A percentile compares a stretch with the other conserved stretches of the same genome.
These are phyloP conservation scores for sunflower (Helianthus annuus) DNA, from an alignment of 129 eudicot genomes.

Conservation along the genomic window DNA sequence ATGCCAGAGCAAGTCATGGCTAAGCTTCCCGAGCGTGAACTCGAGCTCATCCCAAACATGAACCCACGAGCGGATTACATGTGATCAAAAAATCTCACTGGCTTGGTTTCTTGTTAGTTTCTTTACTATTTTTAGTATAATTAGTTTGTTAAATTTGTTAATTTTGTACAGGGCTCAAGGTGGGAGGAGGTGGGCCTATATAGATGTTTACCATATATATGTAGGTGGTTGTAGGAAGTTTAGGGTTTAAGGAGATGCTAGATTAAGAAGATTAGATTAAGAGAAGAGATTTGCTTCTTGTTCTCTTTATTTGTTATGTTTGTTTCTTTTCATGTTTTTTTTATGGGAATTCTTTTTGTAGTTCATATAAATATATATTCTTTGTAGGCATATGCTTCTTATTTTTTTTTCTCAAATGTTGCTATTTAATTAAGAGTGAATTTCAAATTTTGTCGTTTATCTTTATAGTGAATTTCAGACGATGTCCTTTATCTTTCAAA, in stretches of 20 bases:
- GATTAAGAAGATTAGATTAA: slow-evolving; percentile 38
- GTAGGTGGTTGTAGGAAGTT: slow-evolving; percentile 22
- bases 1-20: slow-evolving; percentile 16
- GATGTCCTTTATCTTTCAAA: too few species aligned
- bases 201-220: slow-evolving; percentile 26
- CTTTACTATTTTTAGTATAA: slow-evolving; percentile 25
- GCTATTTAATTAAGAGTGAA: too few species aligned
- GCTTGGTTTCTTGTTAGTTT: slow-evolving; percentile 15
- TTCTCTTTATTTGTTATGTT: slow-evolving; percentile 21
- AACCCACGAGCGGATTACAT: slow-evolving; percentile 31
- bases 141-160: slow-evolving; percentile 59
- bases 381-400: background rate
- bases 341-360: slow-evolving; percentile 63
- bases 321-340: slow-evolving; percentile 17
- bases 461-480: too few species aligned
- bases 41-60: slow-evolving; percentile 34
- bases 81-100: slow-evolving; percentile 28
- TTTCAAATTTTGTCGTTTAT: too few species aligned
- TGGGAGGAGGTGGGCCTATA: slow-evolving; percentile 29
- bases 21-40: background rate
- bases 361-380: slow-evolving; percentile 40
- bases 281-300: slow-evolving; percentile 1
- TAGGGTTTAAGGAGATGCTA: slow-evolving; percentile 21
- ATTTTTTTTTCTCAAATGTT: background rate
- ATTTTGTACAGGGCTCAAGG: slow-evolving; percentile 48